Percentiles rank a stretch among this genome's conserved stretches.
Conservation (phyloP, 306 rosid species). For the Delonix regia region DNA sequence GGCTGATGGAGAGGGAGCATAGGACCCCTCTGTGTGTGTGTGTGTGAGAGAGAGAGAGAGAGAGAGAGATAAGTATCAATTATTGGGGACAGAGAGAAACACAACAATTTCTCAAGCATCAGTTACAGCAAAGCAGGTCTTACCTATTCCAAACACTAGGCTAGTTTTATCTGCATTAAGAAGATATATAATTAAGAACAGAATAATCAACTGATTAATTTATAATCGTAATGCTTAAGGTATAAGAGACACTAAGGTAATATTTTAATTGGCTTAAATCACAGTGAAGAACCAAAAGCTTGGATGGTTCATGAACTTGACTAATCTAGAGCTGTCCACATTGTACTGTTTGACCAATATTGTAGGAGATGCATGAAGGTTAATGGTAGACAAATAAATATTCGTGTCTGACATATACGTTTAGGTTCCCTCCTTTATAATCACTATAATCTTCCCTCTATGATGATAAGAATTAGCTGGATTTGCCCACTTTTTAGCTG, state of each 20-base stretch:
- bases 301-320: slow-evolving; percentile 59
- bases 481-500: not conserved
- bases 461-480: not conserved
- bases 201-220: slow-evolving; percentile 11
- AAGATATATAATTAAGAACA: slow-evolving; percentile 24
- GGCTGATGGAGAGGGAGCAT: not conserved
- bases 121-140: slow-evolving; percentile 41
- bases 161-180: not conserved
- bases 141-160: slow-evolving; percentile 16
- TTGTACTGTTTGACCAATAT: slow-evolving; percentile 41
- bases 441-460: not conserved
- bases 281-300: slow-evolving; percentile 36
- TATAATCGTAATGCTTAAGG: slow-evolving; percentile 36
- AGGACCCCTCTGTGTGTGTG: too few relatives aligned
- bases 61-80: not conserved
- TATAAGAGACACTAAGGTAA: slow-evolving; percentile 27
- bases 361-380: slow-evolving; percentile 14
- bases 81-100: not conserved
- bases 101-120: not conserved
- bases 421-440: slow-evolving; percentile 30
- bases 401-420: slow-evolving; percentile 37
- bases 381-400: slow-evolving; percentile 46
- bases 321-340: slow-evolving; percentile 42
- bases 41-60: too few relatives aligned
- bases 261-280: slow-evolving; percentile 42